These are phyloP conservation scores for Selaginella moellendorffii DNA, from an alignment of 75 land plant species.

Conservation along the genomic window DNA sequence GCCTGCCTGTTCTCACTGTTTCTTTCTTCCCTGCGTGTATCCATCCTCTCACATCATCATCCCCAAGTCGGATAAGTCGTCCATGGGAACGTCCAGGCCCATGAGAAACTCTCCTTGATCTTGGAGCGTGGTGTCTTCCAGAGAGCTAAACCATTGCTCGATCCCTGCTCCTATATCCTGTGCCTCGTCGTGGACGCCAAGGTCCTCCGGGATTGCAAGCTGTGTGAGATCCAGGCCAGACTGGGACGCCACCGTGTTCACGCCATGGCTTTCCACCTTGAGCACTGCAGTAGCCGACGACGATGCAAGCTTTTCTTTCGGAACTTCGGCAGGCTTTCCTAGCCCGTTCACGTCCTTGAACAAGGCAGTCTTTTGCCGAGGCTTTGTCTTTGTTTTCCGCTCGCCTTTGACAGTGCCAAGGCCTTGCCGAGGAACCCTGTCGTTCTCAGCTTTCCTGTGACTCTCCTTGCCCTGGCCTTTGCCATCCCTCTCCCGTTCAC, in stretches of 20 bases:
- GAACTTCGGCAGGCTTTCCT: neutral
- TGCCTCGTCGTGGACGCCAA: neutral
- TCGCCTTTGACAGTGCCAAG: conserved; percentile 48
- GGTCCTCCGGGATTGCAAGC: neutral
- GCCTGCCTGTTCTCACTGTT: too few species aligned
- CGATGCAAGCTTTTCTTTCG: neutral
- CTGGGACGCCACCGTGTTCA: neutral
- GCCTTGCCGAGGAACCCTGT: conserved; percentile 36
- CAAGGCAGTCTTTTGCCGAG: conserved; percentile 56
- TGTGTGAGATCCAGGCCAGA: neutral
- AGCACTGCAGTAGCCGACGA: neutral
- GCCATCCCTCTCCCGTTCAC: conserved; percentile 74
- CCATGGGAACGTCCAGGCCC: conserved; percentile 86
- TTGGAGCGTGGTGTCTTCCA: conserved; percentile 46
- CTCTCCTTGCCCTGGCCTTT: conserved; percentile 37
- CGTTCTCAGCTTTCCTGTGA: conserved; percentile 27
- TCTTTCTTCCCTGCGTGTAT: neutral
- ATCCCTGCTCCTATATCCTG: neutral
- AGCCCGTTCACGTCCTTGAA: conserved; percentile 48
- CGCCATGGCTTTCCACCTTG: neutral
- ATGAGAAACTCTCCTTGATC: conserved; percentile 39
- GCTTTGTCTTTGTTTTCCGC: conserved; percentile 64
- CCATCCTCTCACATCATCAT: conserved; percentile 51
- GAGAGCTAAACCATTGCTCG: conserved; percentile 10
- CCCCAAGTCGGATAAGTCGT: conserved; percentile 55